Evolutionary conservation across 148 eudicot species (phyloP).

Genomic region (Heliamphora exappendiculata): DNA sequence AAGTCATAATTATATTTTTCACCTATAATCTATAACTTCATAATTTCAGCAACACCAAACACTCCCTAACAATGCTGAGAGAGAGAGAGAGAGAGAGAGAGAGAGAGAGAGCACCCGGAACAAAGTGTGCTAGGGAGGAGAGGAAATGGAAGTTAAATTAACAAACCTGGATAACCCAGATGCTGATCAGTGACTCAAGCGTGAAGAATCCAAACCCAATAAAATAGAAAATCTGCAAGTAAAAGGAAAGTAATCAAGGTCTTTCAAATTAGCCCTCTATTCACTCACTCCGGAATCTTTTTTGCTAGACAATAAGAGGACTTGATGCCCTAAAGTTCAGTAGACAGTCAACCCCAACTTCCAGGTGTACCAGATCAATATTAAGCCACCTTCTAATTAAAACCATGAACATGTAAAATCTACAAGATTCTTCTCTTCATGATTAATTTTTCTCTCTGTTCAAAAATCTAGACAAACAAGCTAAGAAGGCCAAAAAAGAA

Average conservation of each 20-base stretch:
- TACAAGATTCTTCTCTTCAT: not conserved
- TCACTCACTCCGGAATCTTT: not conserved
- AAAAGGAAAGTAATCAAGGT: not conserved
- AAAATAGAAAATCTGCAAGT: conserved; percentile 45
- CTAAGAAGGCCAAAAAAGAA: not conserved
- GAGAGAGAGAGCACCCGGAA: not conserved
- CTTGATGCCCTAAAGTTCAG: not conserved
- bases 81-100: no score
- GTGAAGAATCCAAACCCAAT: conserved; percentile 48
- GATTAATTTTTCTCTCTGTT: not conserved
- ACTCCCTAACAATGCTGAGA: no score
- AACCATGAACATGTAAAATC: not conserved
- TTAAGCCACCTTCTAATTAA: not conserved
- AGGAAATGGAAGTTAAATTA: not conserved
- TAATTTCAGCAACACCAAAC: no score
- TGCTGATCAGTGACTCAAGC: conserved; percentile 52
- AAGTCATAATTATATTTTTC: no score
- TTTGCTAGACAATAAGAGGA: not conserved
- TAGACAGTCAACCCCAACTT: not conserved
- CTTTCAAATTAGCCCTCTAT: not conserved
- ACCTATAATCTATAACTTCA: no score
- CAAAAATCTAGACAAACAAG: not conserved
- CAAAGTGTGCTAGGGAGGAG: not conserved
- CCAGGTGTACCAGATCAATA: not conserved
- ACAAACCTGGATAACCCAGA: conserved; percentile 64